Evolutionary conservation across 352 stramenopile genomes (phyloP).

Genomic region (Phytophthora macrochlamydospora): DNA sequence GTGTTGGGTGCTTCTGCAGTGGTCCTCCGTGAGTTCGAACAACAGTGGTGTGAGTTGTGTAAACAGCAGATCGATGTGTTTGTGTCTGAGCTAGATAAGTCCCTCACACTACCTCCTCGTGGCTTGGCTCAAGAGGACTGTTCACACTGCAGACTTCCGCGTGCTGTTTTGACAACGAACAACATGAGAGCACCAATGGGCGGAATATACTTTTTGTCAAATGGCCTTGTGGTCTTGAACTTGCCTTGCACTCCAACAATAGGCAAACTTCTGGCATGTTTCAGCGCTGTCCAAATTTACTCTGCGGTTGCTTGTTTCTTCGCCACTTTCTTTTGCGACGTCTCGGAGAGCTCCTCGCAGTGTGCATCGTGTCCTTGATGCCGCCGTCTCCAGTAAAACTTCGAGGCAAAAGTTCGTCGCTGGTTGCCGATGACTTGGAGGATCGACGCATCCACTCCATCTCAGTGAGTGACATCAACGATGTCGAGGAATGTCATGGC

Average conservation of each 20-base stretch:
- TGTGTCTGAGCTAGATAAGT: too few species aligned
- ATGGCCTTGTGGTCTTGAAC: too few species aligned
- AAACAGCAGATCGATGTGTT: not conserved
- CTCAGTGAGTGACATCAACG: slow-evolving; percentile 29
- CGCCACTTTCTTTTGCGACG: not conserved
- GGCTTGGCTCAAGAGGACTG: too few species aligned
- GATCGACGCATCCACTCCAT: slow-evolving; percentile 24
- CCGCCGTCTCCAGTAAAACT: slow-evolving; percentile 31
- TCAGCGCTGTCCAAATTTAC: not conserved
- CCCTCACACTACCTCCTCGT: too few species aligned
- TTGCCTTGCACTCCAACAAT: not conserved
- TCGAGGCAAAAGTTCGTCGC: slow-evolving; percentile 21
- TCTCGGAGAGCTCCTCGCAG: not conserved
- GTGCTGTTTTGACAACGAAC: too few species aligned
- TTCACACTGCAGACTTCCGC: too few species aligned
- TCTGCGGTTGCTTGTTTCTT: not conserved
- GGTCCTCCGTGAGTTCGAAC: not conserved
- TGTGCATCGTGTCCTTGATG: slow-evolving; percentile 13
- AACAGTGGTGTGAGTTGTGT: not conserved
- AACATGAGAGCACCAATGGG: too few species aligned
- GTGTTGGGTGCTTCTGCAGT: not conserved
- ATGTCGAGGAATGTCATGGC: slow-evolving; percentile 29
- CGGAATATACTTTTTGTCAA: too few species aligned
- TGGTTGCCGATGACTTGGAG: slow-evolving; percentile 11
- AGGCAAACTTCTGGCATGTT: not conserved